Evolutionary conservation across 2,329 filamentous ascomycete genomes (phyloP).

Genomic region (Pseudonectria foliicola): DNA sequence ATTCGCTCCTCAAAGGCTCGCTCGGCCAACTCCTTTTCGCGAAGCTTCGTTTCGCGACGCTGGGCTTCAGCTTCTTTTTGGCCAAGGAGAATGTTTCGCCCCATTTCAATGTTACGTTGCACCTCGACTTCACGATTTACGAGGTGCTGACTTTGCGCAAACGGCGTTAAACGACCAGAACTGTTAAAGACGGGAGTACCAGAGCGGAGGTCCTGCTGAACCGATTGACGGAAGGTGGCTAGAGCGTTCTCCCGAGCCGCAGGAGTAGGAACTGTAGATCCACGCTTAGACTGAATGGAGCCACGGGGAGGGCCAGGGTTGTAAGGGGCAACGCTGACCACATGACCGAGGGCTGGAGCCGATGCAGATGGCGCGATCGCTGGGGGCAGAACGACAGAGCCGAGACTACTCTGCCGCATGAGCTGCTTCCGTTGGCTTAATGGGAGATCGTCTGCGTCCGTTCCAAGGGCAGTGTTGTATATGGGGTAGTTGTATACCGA

Average conservation of each 20-base stretch:
- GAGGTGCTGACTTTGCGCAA: slow-evolving; percentile 27
- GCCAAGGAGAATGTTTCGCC: slow-evolving; percentile 48
- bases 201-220: slow-evolving; percentile 53
- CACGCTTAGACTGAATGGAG: slow-evolving; percentile 48
- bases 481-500: slow-evolving; percentile 32
- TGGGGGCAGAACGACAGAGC: slow-evolving; percentile 4
- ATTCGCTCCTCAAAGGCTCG: slow-evolving; percentile 66
- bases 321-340: slow-evolving; percentile 24
- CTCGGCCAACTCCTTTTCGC: slow-evolving; percentile 51
- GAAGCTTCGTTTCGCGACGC: slow-evolving; percentile 50
- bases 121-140: slow-evolving; percentile 33
- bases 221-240: slow-evolving; percentile 59
- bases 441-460: slow-evolving; percentile 61
- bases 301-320: slow-evolving; percentile 34
- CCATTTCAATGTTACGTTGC: slow-evolving; percentile 44
- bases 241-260: slow-evolving; percentile 51
- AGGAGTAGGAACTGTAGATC: slow-evolving; percentile 34
- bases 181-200: slow-evolving; percentile 28
- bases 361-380: slow-evolving; percentile 20
- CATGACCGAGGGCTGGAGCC: slow-evolving; percentile 15
- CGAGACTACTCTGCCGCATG: slow-evolving; percentile 46
- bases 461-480: slow-evolving; percentile 22
- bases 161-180: slow-evolving; percentile 32
- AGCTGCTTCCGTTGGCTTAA: slow-evolving; percentile 60
- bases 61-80: slow-evolving; percentile 58